Conservation (phyloP, 148 eudicot genomes). For the Pouteria glomerata region DNA sequence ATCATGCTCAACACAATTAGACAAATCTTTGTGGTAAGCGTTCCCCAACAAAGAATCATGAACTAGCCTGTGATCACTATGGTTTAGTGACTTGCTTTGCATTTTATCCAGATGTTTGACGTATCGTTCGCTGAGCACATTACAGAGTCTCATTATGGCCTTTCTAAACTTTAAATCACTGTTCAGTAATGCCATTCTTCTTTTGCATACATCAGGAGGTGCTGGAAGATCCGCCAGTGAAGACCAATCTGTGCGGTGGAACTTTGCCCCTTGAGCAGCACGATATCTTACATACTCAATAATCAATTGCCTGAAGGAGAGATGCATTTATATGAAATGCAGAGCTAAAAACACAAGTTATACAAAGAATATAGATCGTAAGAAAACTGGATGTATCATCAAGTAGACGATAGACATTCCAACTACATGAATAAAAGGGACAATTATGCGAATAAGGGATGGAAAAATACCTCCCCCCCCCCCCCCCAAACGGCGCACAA, state of each 20-base stretch:
- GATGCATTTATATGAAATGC: neutral
- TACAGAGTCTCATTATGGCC: slow-evolving; percentile 71
- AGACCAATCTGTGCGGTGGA: slow-evolving; percentile 67
- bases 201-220: slow-evolving; percentile 56
- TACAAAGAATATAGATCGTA: slow-evolving; percentile 2
- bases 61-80: slow-evolving; percentile 18
- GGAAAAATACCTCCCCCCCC: neutral
- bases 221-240: slow-evolving; percentile 71
- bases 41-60: slow-evolving; percentile 16
- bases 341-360: neutral
- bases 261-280: slow-evolving; percentile 77
- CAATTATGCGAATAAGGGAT: neutral
- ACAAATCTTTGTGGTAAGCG: slow-evolving; percentile 17
- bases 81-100: slow-evolving; percentile 21
- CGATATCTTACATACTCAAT: slow-evolving; percentile 72
- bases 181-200: slow-evolving; percentile 66
- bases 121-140: slow-evolving; percentile 62
- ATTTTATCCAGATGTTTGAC: slow-evolving; percentile 43
- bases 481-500: neutral
- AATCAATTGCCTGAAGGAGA: slow-evolving; percentile 57
- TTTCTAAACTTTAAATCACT: slow-evolving; percentile 47
- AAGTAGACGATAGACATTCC: slow-evolving; percentile 1
- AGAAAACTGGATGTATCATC: neutral
- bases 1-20: slow-evolving; percentile 21
- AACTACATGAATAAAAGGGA: neutral